Conservation (phyloP, 1,139 yeast genomes). For the Entelexis sorbosivorans region DNA sequence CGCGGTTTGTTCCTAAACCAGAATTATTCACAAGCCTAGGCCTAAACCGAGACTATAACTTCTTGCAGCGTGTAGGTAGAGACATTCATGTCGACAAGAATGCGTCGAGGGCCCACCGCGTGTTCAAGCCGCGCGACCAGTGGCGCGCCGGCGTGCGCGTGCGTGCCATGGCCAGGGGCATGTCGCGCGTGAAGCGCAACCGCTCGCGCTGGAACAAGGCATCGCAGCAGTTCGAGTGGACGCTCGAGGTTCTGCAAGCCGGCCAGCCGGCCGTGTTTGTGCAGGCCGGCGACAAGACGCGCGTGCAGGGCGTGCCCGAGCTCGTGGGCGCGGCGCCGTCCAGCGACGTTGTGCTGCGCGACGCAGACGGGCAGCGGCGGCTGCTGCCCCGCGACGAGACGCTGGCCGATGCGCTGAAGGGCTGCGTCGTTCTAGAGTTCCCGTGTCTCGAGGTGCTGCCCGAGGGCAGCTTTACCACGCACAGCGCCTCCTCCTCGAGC, state of each 20-base stretch:
- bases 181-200: constrained; percentile 58
- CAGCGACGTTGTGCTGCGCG: constrained; percentile 12
- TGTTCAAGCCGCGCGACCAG: constrained; percentile 18
- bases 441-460: constrained; percentile 49
- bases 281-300: constrained; percentile 21
- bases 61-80: constrained; percentile 54
- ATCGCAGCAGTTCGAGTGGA: constrained; percentile 55
- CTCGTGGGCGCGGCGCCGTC: neutral
- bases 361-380: constrained; percentile 15
- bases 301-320: constrained; percentile 12
- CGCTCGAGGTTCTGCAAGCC: constrained; percentile 54
- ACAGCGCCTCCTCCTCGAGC: neutral
- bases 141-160: constrained; percentile 44
- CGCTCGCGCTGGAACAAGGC: constrained; percentile 61
- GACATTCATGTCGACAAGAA: constrained; percentile 38
- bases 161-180: constrained; percentile 53
- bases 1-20: constrained; percentile 45
- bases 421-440: constrained; percentile 58
- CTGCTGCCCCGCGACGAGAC: constrained; percentile 12
- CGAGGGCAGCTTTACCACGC: constrained; percentile 8
- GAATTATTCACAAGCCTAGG: constrained; percentile 34
- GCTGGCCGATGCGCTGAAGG: constrained; percentile 41
- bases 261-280: neutral
- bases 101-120: constrained; percentile 30
- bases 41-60: constrained; percentile 77